Evolutionary conservation across 108 stramenopile species (phyloP).

Genomic region (Cyclotella baltica): DNA sequence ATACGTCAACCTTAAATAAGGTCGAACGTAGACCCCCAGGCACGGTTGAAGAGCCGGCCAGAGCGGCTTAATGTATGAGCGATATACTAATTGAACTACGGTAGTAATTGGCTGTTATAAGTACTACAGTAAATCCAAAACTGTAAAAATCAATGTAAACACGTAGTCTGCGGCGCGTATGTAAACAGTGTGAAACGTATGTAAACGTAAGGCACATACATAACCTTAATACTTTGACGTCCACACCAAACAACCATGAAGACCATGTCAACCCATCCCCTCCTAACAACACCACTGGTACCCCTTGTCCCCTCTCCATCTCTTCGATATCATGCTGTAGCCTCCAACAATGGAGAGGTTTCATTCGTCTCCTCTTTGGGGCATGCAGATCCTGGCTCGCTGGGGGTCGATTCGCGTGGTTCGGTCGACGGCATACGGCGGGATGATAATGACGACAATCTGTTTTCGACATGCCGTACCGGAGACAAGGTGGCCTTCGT

Average conservation of each 20-base stretch:
- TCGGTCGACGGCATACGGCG: not conserved
- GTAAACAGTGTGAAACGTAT: too few relatives aligned
- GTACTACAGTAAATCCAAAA: too few relatives aligned
- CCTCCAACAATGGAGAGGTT: not conserved
- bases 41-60: too few relatives aligned
- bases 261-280: not conserved
- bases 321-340: not conserved
- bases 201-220: too few relatives aligned
- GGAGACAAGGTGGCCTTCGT: not conserved
- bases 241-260: not conserved
- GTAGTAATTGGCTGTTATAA: too few relatives aligned
- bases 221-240: not conserved
- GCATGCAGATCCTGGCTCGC: not conserved
- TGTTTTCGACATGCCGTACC: not conserved
- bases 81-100: too few relatives aligned
- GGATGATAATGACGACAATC: not conserved
- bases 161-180: too few relatives aligned
- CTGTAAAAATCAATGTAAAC: too few relatives aligned
- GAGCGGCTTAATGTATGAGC: too few relatives aligned
- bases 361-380: not conserved
- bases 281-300: not conserved
- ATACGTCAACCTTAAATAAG: too few relatives aligned
- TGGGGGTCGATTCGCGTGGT: not conserved
- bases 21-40: too few relatives aligned
- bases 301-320: not conserved